Evolutionary conservation across 2,329 filamentous ascomycete species (phyloP).

Genomic region (Lecanicillium sp.): DNA sequence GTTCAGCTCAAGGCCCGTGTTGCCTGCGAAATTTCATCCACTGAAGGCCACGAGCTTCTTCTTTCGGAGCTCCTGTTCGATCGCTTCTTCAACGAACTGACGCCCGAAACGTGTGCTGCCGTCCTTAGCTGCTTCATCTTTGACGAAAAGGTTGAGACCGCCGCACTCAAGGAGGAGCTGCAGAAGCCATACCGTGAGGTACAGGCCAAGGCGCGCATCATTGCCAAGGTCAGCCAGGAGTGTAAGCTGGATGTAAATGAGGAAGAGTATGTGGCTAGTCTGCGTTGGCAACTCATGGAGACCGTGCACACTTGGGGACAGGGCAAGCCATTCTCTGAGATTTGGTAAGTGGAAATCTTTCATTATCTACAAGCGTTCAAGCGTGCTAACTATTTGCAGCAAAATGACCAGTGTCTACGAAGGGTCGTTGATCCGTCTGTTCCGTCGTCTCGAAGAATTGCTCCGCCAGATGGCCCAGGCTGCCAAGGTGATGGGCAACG

Average conservation of each 20-base stretch:
- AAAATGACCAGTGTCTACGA: conserved; percentile 99
- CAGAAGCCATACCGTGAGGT: conserved; percentile 81
- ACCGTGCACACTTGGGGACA: conserved; percentile 90
- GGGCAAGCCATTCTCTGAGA: conserved; percentile 82
- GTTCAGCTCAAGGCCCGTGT: conserved; percentile 96
- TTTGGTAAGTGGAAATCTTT: conserved; percentile 62
- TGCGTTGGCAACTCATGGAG: conserved; percentile 97
- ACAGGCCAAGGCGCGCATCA: conserved; percentile 71
- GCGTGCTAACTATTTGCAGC: conserved; percentile 41
- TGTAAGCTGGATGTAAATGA: conserved; percentile 92
- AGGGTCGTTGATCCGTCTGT: conserved; percentile 90
- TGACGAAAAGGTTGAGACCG: conserved; percentile 84
- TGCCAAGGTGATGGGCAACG: conserved; percentile 95
- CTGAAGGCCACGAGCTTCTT: conserved; percentile 83
- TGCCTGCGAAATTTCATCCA: conserved; percentile 93
- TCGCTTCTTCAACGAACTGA: conserved; percentile 93
- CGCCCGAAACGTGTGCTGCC: conserved; percentile 78
- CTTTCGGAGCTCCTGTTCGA: conserved; percentile 92
- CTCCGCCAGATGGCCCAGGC: conserved; percentile 93
- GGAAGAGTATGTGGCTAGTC: conserved; percentile 80
- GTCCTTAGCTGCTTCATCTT: conserved; percentile 93
- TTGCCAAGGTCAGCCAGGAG: conserved; percentile 91
- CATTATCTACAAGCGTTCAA: not conserved
- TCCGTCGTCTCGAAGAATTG: conserved; percentile 89
- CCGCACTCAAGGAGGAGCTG: conserved; percentile 73